Evolutionary conservation across 148 eudicot genomes (phyloP).

Genomic region (Heliosperma pusillum): DNA sequence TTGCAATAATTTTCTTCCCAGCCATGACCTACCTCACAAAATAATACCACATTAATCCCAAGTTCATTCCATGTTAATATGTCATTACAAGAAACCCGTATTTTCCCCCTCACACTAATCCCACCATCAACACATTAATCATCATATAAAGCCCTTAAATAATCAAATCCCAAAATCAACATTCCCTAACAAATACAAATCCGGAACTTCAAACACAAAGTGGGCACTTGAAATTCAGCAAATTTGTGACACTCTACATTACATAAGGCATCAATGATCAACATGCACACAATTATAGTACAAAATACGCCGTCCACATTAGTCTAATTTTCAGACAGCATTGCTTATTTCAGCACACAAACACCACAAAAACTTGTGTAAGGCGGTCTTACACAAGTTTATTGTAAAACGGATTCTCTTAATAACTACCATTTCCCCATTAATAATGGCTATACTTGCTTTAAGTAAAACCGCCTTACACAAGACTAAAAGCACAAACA

Average conservation of each 20-base stretch:
- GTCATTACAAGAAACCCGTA: not conserved
- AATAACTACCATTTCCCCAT: too few relatives aligned
- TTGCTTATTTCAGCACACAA: not conserved
- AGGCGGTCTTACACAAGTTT: too few relatives aligned
- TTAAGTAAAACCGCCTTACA: too few relatives aligned
- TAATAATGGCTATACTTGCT: too few relatives aligned
- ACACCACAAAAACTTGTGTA: too few relatives aligned
- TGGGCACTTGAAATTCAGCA: slow-evolving; percentile 17
- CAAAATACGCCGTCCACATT: not conserved
- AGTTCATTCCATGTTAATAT: not conserved
- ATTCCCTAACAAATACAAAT: not conserved
- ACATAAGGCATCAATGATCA: slow-evolving; percentile 9
- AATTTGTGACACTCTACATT: not conserved
- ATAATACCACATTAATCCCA: not conserved
- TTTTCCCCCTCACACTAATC: not conserved
- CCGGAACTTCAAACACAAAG: not conserved
- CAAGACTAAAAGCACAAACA: too few relatives aligned
- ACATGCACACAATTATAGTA: not conserved
- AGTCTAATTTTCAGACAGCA: not conserved
- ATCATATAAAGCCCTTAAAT: not conserved
- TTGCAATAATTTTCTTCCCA: slow-evolving; percentile 73
- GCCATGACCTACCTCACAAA: slow-evolving; percentile 45
- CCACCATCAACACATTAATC: not conserved
- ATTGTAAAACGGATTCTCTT: too few relatives aligned
- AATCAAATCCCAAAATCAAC: slow-evolving; percentile 9